Percentiles rank a stretch among this genome's conserved stretches.
Conservation (phyloP, 2,329 filamentous ascomycete species). For the Clarireedia hainanense region DNA sequence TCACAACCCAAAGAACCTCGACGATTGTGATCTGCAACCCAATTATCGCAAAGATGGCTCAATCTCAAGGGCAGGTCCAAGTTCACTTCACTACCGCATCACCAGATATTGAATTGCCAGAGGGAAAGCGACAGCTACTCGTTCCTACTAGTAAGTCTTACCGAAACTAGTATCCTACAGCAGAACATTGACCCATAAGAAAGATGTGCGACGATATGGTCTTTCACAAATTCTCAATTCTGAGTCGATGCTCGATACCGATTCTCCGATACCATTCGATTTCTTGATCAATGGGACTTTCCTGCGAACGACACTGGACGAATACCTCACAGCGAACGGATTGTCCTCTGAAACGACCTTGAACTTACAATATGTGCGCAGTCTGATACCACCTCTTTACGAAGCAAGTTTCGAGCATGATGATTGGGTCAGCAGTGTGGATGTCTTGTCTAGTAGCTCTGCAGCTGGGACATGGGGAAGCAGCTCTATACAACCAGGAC, state of each 20-base stretch:
- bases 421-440: constrained; percentile 88
- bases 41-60: constrained; percentile 1
- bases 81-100: constrained; percentile 61
- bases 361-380: constrained; percentile 87
- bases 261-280: constrained; percentile 71
- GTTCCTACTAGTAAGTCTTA: constrained; percentile 47
- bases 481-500: constrained; percentile 42
- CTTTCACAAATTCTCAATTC: constrained; percentile 65
- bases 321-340: constrained; percentile 79
- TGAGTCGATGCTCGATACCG: constrained; percentile 60
- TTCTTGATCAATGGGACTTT: constrained; percentile 94
- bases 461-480: constrained; percentile 49
- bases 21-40: neutral
- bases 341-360: constrained; percentile 84
- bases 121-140: constrained; percentile 53
- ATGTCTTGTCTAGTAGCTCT: constrained; percentile 66
- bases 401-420: constrained; percentile 93
- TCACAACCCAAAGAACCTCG: neutral
- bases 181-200: neutral
- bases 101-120: constrained; percentile 53
- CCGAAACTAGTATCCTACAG: neutral
- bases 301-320: constrained; percentile 79
- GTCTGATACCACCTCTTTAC: constrained; percentile 80
- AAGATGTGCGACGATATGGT: constrained; percentile 62
- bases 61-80: constrained; percentile 47